Conservation (phyloP, 257 asterid genomes). For the Solanum piurae region DNA sequence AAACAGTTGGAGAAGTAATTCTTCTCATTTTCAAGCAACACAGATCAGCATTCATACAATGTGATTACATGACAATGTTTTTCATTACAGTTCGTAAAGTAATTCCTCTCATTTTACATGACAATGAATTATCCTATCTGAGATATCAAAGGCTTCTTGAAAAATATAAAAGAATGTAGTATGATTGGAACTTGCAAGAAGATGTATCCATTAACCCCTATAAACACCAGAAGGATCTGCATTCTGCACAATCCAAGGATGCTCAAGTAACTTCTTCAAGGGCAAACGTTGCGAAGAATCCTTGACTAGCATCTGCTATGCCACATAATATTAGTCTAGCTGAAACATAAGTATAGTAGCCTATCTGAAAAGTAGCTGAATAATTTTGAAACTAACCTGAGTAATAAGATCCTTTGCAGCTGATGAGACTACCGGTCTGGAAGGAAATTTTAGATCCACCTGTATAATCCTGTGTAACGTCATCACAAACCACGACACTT, state of each 20-base stretch:
- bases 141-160: neutral
- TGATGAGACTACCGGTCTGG: slow-evolving; percentile 71
- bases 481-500: neutral
- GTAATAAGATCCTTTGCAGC: slow-evolving; percentile 87
- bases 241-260: slow-evolving; percentile 89
- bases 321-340: neutral
- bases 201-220: slow-evolving; percentile 21
- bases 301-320: slow-evolving; percentile 76
- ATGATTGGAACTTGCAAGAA: neutral
- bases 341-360: neutral
- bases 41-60: neutral
- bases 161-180: neutral
- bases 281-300: slow-evolving; percentile 76
- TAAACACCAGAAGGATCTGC: slow-evolving; percentile 90
- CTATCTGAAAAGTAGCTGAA: neutral
- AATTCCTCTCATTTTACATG: neutral
- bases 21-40: neutral
- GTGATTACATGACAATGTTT: neutral
- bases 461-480: slow-evolving; percentile 61
- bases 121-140: neutral
- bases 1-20: neutral
- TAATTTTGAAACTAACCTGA: slow-evolving; percentile 31
- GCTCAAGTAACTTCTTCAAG: slow-evolving; percentile 80
- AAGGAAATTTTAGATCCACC: slow-evolving; percentile 88
- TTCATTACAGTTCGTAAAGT: neutral